Evolutionary conservation across 148 eudicot genomes (phyloP), one percentile per base, ranked within the genome.

Genomic region (Heliamphora exappendiculata): DNA sequence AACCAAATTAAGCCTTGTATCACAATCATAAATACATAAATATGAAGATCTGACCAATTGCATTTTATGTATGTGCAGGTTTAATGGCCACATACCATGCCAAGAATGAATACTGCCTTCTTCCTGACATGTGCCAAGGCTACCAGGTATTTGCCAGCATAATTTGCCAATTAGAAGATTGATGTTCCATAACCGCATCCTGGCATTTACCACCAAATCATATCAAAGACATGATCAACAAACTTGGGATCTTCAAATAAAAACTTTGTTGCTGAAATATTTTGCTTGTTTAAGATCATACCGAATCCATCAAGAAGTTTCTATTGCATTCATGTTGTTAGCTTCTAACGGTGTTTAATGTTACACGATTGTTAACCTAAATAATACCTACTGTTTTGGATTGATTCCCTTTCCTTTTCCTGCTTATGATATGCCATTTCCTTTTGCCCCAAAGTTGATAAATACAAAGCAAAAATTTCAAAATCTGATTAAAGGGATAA

Each of bases 21-120:
- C 11, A 5, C 11, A 22, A 57, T 19, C n/a, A 57, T 3, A 2
- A 34, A 44, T 22, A 47, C 58, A 33, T 7, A 63, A 31, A 62
- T 70, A 13, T 63, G 33, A 29, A 39, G 1, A 73, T 28, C 55
- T 50, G n/a, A 63, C 12, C 65, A 57, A 29, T 73, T 29, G 34
- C 68, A 7, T 59, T 24, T 42, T 14, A 19, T 67, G n/a, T n/a
- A 31, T 47, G 22, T 86, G 86, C 91, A 94, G 98, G 98, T 73
- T 84, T 95, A 75, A 91, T 81, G 84, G 93, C 92, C 17, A 95
- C 98, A 53, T 95, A 95, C 86, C 98, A 95, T 83, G 98, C 98
- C 20, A 95, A 82, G 87, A 95, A 95, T 36, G 98, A 95, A 57
- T 95, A 92, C 74, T 95, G 98, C 82, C 90, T 91, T 76, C 90